Evolutionary conservation across 371 early-diverging fungal species (phyloP), one percentile per base, ranked within the genome.

Genomic region (Mortierella sp.): DNA sequence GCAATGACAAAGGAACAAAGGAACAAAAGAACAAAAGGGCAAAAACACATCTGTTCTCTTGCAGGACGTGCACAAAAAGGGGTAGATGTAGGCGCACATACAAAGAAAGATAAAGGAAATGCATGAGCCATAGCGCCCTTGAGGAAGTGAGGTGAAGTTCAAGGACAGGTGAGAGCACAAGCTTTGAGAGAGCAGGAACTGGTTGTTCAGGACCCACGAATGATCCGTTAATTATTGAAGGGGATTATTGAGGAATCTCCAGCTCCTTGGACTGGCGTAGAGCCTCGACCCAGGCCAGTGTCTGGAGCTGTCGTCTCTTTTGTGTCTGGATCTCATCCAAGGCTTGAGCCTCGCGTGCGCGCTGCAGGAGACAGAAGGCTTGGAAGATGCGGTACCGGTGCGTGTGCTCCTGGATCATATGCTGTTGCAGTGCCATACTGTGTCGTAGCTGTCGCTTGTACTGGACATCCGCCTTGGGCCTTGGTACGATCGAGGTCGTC

Each of bases 241-340:
- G 42, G 30, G 15, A 15, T 43, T 50, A 73, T 54, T 73, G 67
- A 4, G 75, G 75, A 44, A 63, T 42, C 60, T 73, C 75, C 14
- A 73, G 51, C 28, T 68, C 68, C 21, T 58, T 52, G 49, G 63
- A 62, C 31, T 59, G 43, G 23, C 68, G 68, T 9, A 73, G 44
- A 19, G 75, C 53, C 39, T 68, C 59, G 48, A 73, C 75, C 75
- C 75, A 73, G 4, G 75, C 75, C n/a, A 58, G 60, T 11, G 75
- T 73, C 55, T 73, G 75, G 51, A 62, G 63, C 14, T 67, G 68
- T 14, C 57, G 62, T 26, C 52, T 28, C 41, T 61, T 30, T 15
- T 52, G 60, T 0, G 46, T 32, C 44, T 72, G 56, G 6, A 56
- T 37, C 44, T 72, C 72, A 19, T 72, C 72, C 56, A 72, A n/a